Conservation (phyloP, 2,329 filamentous ascomycete species). For the Aureobasidium lini region DNA sequence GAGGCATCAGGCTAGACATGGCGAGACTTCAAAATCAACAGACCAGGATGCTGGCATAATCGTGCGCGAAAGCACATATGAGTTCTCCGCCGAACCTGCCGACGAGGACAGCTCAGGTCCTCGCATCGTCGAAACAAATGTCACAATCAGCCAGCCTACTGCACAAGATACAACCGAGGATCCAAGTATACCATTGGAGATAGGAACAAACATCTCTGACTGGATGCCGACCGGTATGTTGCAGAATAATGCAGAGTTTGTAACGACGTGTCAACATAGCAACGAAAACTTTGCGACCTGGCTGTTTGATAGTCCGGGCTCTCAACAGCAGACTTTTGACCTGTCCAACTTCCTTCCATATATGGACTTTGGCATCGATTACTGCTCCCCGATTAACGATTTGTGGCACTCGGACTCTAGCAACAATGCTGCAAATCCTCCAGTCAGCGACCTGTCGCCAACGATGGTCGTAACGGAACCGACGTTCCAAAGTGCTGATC, state of each 20-base stretch:
- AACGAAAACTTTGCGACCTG: constrained; percentile 22
- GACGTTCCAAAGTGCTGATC: neutral
- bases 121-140: neutral
- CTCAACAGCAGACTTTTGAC: constrained; percentile 20
- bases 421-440: neutral
- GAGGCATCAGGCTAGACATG: constrained; percentile 40
- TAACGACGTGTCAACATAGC: neutral
- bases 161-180: neutral
- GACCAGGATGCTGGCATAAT: neutral
- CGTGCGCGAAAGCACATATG: neutral
- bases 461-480: no score
- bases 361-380: constrained; percentile 22
- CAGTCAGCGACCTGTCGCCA: neutral
- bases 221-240: neutral
- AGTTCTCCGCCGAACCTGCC: neutral
- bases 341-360: constrained; percentile 20
- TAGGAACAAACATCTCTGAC: neutral
- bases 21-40: constrained; percentile 47
- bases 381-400: constrained; percentile 1
- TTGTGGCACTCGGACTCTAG: neutral
- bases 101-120: neutral
- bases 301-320: constrained; percentile 23
- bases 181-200: neutral
- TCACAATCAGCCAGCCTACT: neutral
- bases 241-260: neutral